Percentiles rank a stretch among this genome's conserved stretches.
Evolutionary conservation across 2,329 filamentous ascomycete genomes (phyloP).

Genomic region (Xylariaceae sp.): DNA sequence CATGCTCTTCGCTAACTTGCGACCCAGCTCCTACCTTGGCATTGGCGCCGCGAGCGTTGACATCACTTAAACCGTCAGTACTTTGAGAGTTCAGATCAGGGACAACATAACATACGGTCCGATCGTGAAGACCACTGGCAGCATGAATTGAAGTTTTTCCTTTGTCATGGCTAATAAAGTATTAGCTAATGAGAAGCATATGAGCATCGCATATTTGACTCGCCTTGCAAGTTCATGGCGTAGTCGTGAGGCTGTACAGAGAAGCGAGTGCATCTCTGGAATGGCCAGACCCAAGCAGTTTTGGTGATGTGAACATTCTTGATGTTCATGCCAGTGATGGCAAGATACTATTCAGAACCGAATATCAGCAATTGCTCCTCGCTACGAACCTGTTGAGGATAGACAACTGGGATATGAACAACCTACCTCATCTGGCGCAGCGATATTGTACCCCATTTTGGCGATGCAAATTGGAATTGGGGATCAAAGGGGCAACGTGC

Average conservation of each 20-base stretch:
- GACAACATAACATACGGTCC: constrained; percentile 49
- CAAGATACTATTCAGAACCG: constrained; percentile 73
- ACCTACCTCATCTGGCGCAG: constrained; percentile 60
- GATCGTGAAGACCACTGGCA: constrained; percentile 81
- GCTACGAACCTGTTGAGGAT: background rate
- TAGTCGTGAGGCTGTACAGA: constrained; percentile 73
- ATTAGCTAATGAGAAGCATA: constrained; percentile 1
- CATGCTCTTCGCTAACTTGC: constrained; percentile 12
- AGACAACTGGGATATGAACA: background rate
- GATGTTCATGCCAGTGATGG: constrained; percentile 75
- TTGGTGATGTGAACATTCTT: constrained; percentile 72
- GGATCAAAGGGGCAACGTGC: background rate
- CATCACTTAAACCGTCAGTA: constrained; percentile 39
- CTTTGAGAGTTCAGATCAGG: background rate
- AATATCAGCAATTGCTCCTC: constrained; percentile 36
- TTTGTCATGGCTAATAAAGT: constrained; percentile 68
- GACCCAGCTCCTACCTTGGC: constrained; percentile 15
- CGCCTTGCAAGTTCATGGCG: constrained; percentile 64
- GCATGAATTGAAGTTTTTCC: constrained; percentile 77
- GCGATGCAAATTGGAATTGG: background rate
- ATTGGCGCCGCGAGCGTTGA: constrained; percentile 54
- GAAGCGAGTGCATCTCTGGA: constrained; percentile 60
- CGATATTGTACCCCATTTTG: constrained; percentile 40
- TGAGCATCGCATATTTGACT: background rate
- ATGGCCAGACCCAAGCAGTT: constrained; percentile 65